Base-by-base conservation (phyloP, 2,329 filamentous ascomycete genomes). In the Xylaria sp. region DNA sequence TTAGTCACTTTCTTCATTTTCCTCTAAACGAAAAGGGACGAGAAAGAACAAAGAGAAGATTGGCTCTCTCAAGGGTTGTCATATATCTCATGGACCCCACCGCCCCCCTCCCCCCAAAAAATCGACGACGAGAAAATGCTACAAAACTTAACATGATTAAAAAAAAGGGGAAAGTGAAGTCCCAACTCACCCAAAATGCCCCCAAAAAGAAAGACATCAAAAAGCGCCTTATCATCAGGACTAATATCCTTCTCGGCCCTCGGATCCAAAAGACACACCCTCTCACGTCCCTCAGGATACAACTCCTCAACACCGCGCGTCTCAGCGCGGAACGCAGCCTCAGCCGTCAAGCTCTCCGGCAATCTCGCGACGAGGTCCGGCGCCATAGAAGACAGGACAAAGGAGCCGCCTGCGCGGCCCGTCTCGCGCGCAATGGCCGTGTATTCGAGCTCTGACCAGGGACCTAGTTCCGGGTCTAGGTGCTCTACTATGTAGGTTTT, bases 401-500 rank as follows among this genome's bases (percentile, higher is more conserved):
- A 97, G 60, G 85, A 85, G 64, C 90, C 88, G 40, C 88, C 87
- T 3, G 88, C 82, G 27, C 86, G 86, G 71, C 89, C 84, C 61
- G 92, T 93, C 84, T 99, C 96, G 69, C 87, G 84, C 60, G 93
- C 93, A 79, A 99, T 98, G 77, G 92, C 88, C 64, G 89, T 84
- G 83, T 99, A 99, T 83, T 99, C 96, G 62, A 98, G 88, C 72
- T 93, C 90, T 27, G 96, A 98, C 96, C 96, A 99, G 48, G 90
- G 88, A 40, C 97, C 96, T 35, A 99, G 87, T 81, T 99, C 96
- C 48, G 93, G 91, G 83, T 99, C 96, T 72, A 99, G 90, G 82
- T 99, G 95, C 84, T 98, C 95, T 75, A 98, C 94, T 76, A 98
- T 92, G 82, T 96, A 98, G 51, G 90, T 94, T 81, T 94, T 92